Percentiles rank a stretch among this genome's conserved stretches.
Conservation (phyloP, 768 basidiomycete genomes). For the Trametopsis cervina region DNA sequence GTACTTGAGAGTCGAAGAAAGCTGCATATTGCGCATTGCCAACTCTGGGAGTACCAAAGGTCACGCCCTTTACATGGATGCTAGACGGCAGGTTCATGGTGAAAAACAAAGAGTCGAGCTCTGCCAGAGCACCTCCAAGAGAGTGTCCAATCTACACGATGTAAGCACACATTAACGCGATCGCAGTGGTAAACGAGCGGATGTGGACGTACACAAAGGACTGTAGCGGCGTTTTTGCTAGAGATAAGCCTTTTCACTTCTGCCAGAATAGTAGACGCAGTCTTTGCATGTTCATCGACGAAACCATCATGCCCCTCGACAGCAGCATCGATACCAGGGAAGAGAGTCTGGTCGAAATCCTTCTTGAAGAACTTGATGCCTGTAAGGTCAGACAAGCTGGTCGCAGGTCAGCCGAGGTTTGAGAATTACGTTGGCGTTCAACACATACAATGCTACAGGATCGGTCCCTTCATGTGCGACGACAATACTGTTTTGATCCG, state of each 20-base stretch:
- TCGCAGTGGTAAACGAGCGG: no score
- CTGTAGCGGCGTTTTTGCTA: slow-evolving; percentile 29
- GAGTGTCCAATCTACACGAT: slow-evolving; percentile 26
- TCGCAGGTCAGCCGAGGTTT: neutral
- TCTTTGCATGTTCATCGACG: slow-evolving; percentile 40
- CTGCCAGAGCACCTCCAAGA: slow-evolving; percentile 22
- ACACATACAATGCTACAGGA: slow-evolving; percentile 44
- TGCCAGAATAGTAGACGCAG: slow-evolving; percentile 36
- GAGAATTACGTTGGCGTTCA: neutral
- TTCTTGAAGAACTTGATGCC: slow-evolving; percentile 37
- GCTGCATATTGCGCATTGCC: slow-evolving; percentile 42
- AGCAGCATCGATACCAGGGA: slow-evolving; percentile 42
- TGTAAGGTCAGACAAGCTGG: slow-evolving; percentile 45
- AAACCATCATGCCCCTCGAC: slow-evolving; percentile 51
- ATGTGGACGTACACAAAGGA: slow-evolving; percentile 35
- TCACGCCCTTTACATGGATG: slow-evolving; percentile 34
- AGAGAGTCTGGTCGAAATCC: slow-evolving; percentile 37
- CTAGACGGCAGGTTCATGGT: slow-evolving; percentile 21
- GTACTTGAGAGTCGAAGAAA: slow-evolving; percentile 37
- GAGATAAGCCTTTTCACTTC: slow-evolving; percentile 36
- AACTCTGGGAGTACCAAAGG: slow-evolving; percentile 45
- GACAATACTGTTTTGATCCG: slow-evolving; percentile 41
- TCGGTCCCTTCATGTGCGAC: slow-evolving; percentile 60
- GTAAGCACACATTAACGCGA: neutral
- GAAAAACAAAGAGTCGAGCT: slow-evolving; percentile 26